Percentiles rank a stretch among this genome's conserved stretches.
Evolutionary conservation across 441 rosid genomes (phyloP).

Genomic region (Croton setiger): DNA sequence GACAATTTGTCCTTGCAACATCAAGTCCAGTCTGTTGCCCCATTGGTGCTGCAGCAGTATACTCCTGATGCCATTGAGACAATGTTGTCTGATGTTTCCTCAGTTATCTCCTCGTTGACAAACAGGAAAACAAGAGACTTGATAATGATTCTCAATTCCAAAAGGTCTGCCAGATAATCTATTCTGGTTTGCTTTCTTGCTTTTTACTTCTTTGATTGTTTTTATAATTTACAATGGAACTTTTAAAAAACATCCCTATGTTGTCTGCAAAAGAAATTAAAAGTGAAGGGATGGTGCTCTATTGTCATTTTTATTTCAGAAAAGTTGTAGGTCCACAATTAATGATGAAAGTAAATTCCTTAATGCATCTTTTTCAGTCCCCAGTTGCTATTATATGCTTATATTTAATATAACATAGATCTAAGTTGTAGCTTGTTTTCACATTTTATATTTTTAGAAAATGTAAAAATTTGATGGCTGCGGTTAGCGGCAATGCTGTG

Average conservation of each 20-base stretch:
- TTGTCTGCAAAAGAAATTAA: not conserved
- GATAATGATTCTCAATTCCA: conserved; percentile 94
- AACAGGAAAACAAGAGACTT: conserved; percentile 78
- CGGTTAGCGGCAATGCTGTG: not conserved
- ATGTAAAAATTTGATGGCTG: not conserved
- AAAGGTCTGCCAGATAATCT: conserved; percentile 45
- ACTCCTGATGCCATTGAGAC: conserved; percentile 72
- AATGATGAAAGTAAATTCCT: not conserved
- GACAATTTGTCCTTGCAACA: conserved; percentile 89
- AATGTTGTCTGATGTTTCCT: conserved; percentile 60
- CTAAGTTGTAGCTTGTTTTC: not conserved
- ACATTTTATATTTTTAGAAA: not conserved
- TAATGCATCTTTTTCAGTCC: not conserved
- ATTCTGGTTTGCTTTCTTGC: conserved; percentile 3
- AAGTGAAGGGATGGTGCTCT: conserved; percentile 5
- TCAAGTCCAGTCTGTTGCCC: conserved; percentile 91
- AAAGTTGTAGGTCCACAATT: not conserved
- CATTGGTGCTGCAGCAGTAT: conserved; percentile 89
- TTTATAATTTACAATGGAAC: not conserved
- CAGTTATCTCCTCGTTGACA: conserved; percentile 71
- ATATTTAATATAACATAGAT: not conserved
- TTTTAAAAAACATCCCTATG: not conserved
- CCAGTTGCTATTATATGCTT: not conserved
- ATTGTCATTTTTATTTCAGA: not conserved
- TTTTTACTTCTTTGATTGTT: not conserved